phyloP scores from a whole-genome alignment of 208 protist genomes.

The Crithidia thermophila region DNA sequence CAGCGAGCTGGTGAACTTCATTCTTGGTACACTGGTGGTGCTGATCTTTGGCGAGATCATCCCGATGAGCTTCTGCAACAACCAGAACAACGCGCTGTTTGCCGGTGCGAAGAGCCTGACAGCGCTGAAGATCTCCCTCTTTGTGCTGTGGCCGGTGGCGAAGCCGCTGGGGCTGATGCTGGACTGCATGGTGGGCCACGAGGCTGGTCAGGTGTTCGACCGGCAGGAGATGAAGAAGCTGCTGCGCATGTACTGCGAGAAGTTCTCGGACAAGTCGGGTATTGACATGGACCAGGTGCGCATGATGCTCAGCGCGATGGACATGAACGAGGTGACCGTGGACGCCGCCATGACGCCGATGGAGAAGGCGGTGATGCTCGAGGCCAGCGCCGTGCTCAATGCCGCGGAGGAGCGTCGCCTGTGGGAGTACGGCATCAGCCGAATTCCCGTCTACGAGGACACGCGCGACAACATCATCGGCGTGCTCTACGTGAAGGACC shows the following conservation, averaged over 20 bases:
- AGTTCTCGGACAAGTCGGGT: conserved; percentile 68
- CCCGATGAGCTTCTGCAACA: conserved; percentile 83
- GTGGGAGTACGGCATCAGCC: conserved; percentile 77
- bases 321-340: conserved; percentile 64
- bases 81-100: conserved; percentile 67
- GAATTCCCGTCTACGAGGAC: conserved; percentile 66
- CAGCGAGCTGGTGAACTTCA: conserved; percentile 71
- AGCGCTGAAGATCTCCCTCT: conserved; percentile 60
- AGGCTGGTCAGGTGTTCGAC: conserved; percentile 79
- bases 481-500: conserved; percentile 76
- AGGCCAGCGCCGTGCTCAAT: conserved; percentile 39
- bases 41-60: conserved; percentile 83
- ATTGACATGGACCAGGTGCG: conserved; percentile 66
- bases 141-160: conserved; percentile 72
- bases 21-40: conserved; percentile 65
- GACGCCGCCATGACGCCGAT: conserved; percentile 63
- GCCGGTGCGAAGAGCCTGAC: conserved; percentile 56
- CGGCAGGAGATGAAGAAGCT: conserved; percentile 79
- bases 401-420: conserved; percentile 48
- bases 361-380: conserved; percentile 54
- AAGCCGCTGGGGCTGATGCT: conserved; percentile 78
- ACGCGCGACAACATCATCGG: conserved; percentile 54
- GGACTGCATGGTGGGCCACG: conserved; percentile 71
- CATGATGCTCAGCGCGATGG: conserved; percentile 81
- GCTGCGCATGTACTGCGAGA: conserved; percentile 74